Evolutionary conservation across 2,329 filamentous ascomycete species (phyloP).

Genomic region (Colletotrichum noveboracense): DNA sequence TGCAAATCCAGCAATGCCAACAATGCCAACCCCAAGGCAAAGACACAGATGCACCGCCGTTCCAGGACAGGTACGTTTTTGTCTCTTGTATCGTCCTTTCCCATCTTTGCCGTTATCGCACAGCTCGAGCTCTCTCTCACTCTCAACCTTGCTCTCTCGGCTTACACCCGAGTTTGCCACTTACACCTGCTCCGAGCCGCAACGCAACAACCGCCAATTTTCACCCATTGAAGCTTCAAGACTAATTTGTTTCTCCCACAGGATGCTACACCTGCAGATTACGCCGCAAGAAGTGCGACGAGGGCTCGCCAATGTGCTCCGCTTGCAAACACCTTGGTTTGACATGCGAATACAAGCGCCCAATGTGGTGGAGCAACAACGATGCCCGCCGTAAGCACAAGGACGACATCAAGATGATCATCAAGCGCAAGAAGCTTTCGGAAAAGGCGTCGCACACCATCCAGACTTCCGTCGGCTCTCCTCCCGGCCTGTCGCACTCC

Average conservation of each 20-base stretch:
- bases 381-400: slow-evolving; percentile 87
- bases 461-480: slow-evolving; percentile 66
- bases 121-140: slow-evolving; percentile 18
- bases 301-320: slow-evolving; percentile 66
- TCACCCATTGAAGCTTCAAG: slow-evolving; percentile 19
- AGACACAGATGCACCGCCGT: slow-evolving; percentile 88
- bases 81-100: slow-evolving; percentile 13
- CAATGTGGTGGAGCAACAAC: slow-evolving; percentile 96
- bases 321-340: slow-evolving; percentile 79
- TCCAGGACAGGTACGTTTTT: slow-evolving; percentile 82
- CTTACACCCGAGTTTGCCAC: slow-evolving; percentile 31
- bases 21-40: slow-evolving; percentile 65
- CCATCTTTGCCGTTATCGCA: neutral
- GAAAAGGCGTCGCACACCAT: slow-evolving; percentile 76
- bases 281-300: slow-evolving; percentile 73
- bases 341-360: slow-evolving; percentile 93
- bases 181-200: neutral
- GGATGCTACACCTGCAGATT: slow-evolving; percentile 74
- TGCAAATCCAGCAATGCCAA: slow-evolving; percentile 54
- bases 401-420: slow-evolving; percentile 94
- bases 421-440: slow-evolving; percentile 93
- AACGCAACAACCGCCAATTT: slow-evolving; percentile 22
- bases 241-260: slow-evolving; percentile 29
- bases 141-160: slow-evolving; percentile 20
- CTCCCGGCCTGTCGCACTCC: slow-evolving; percentile 81